Conservation (phyloP, 805 yeast species). For the Candida chauliodis region DNA sequence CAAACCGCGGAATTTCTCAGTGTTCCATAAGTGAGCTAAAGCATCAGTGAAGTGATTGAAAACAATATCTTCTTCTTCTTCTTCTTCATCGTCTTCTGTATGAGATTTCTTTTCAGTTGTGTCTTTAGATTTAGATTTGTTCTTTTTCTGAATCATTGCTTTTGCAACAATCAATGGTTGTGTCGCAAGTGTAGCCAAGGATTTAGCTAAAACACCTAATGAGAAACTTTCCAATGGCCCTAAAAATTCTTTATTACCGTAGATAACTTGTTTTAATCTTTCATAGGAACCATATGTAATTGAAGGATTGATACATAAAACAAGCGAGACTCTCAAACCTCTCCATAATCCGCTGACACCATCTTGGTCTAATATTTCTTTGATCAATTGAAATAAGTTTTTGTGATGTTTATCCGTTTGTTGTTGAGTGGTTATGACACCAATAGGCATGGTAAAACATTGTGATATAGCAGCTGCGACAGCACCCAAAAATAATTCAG, state of each 20-base stretch:
- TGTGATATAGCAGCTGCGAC: slow-evolving; percentile 81
- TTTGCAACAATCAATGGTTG: slow-evolving; percentile 85
- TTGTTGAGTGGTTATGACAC: slow-evolving; percentile 61
- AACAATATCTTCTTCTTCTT: slow-evolving; percentile 36
- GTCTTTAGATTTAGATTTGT: slow-evolving; percentile 13
- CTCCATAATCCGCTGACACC: slow-evolving; percentile 76
- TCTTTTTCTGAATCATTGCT: slow-evolving; percentile 66
- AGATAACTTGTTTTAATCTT: slow-evolving; percentile 54
- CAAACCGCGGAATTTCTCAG: slow-evolving; percentile 63
- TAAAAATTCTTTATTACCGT: slow-evolving; percentile 40
- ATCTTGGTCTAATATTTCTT: slow-evolving; percentile 56
- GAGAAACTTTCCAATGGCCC: slow-evolving; percentile 63
- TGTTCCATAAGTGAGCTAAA: slow-evolving; percentile 51
- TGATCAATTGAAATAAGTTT: slow-evolving; percentile 27
- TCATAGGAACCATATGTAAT: slow-evolving; percentile 83
- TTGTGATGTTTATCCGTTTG: slow-evolving; percentile 49
- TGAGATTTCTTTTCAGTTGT: slow-evolving; percentile 9
- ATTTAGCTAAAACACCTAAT: slow-evolving; percentile 77
- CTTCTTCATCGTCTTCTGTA: slow-evolving; percentile 23
- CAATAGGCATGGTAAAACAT: slow-evolving; percentile 75
- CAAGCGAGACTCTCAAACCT: slow-evolving; percentile 76
- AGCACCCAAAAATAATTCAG: slow-evolving; percentile 73
- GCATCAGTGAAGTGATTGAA: slow-evolving; percentile 63
- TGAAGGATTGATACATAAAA: slow-evolving; percentile 78
- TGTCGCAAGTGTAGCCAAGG: slow-evolving; percentile 73